phyloP scores from a whole-genome alignment of 2,329 filamentous ascomycete species.

The Cercospora citrullina region DNA sequence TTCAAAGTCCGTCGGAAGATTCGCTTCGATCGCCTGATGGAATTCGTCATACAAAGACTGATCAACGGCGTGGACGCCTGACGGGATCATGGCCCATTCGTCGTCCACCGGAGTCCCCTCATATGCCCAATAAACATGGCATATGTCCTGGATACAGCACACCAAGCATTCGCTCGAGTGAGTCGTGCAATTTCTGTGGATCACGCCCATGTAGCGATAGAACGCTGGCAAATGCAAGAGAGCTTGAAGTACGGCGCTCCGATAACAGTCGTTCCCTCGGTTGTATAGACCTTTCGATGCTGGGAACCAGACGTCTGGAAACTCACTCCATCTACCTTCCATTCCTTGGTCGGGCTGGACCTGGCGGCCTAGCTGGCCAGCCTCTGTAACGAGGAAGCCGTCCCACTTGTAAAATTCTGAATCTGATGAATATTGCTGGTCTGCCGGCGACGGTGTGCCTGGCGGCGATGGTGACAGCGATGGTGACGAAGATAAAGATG shows the following conservation, averaged over 20 bases:
- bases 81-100: neutral
- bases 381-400: neutral
- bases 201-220: slow-evolving; percentile 4
- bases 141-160: slow-evolving; percentile 19
- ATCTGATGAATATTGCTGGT: neutral
- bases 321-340: slow-evolving; percentile 1
- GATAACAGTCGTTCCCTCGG: slow-evolving; percentile 16
- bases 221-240: slow-evolving; percentile 19
- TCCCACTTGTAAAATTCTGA: neutral
- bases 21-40: neutral
- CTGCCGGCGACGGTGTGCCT: neutral
- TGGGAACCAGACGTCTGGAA: slow-evolving; percentile 2
- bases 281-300: slow-evolving; percentile 22
- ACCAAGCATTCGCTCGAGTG: slow-evolving; percentile 3
- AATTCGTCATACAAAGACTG: neutral
- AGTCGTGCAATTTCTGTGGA: neutral
- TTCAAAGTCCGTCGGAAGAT: neutral
- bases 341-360: neutral
- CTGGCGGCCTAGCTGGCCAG: neutral
- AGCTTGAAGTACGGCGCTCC: slow-evolving; percentile 15
- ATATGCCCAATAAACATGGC: neutral
- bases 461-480: neutral
- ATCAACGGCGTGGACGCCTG: neutral
- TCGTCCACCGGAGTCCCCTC: neutral
- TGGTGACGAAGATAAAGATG: neutral